A percentile compares a stretch with the other conserved stretches of the same genome.
These are phyloP conservation scores for Fusarium dlaminii DNA, from an alignment of 2,329 filamentous ascomycete genomes.

Conservation along the genomic window DNA sequence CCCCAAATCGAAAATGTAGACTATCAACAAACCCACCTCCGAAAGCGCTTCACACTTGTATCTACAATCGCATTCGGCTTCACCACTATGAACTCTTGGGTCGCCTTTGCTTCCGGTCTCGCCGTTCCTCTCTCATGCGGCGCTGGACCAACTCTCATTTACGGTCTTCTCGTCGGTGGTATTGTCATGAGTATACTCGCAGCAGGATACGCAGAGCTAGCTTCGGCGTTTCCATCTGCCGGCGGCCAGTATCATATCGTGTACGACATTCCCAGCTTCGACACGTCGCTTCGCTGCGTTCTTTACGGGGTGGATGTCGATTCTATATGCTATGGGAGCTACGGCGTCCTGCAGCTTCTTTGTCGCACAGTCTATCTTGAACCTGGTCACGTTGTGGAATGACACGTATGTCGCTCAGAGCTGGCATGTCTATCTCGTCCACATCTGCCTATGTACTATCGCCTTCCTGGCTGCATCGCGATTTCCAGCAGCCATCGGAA, in stretches of 20 bases:
- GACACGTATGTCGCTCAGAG: neutral
- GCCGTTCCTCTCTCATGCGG: neutral
- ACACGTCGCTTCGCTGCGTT: neutral
- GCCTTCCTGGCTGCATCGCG: neutral
- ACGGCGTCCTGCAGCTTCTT: neutral
- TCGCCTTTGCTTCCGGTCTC: neutral
- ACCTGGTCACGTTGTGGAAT: neutral
- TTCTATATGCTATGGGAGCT: neutral
- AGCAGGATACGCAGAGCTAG: fast-evolving
- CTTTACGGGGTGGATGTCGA: neutral
- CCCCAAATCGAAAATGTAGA: neutral
- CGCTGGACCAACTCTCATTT: neutral
- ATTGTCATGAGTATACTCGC: neutral
- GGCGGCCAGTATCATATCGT: neutral
- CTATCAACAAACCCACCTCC: neutral
- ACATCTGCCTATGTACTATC: neutral
- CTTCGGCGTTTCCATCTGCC: fast-evolving
- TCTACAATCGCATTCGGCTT: neutral
- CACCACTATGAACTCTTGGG: neutral
- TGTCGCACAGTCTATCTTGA: neutral
- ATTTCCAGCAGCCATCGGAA: neutral
- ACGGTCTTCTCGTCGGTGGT: neutral
- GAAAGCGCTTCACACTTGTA: neutral
- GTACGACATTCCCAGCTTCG: neutral
- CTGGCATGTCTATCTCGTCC: neutral